Evolutionary conservation across 106 monocot species (phyloP).

Genomic region (Allium cepa): DNA sequence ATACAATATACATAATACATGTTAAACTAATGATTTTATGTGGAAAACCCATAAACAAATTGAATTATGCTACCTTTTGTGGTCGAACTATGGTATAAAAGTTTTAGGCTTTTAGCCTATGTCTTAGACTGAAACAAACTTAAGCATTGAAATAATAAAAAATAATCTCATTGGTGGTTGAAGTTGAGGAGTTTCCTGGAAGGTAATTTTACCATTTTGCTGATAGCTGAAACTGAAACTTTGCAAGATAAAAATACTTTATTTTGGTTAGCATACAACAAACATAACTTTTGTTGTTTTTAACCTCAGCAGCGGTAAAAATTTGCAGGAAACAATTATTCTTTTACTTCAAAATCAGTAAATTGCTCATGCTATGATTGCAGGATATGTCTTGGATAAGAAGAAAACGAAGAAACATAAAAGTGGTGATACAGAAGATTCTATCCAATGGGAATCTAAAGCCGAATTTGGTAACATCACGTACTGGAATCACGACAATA

Average conservation of each 20-base stretch:
- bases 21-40: too few relatives aligned
- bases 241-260: background rate
- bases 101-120: too few relatives aligned
- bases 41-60: too few relatives aligned
- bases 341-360: background rate
- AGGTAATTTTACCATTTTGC: background rate
- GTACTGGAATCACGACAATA: conserved; percentile 60
- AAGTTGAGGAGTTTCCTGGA: background rate
- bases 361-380: background rate
- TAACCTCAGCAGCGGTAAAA: too few relatives aligned
- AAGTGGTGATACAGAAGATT: conserved; percentile 8
- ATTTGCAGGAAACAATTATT: background rate
- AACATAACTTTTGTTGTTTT: background rate
- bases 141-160: too few relatives aligned
- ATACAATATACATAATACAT: too few relatives aligned
- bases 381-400: conserved; percentile 56
- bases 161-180: background rate
- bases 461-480: conserved; percentile 53
- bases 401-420: conserved; percentile 18
- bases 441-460: conserved; percentile 26
- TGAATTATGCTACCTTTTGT: too few relatives aligned
- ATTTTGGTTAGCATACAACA: background rate
- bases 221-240: background rate
- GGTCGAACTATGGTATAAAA: too few relatives aligned
- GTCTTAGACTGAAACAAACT: too few relatives aligned